Percentiles rank a stretch among this genome's conserved stretches.
phyloP scores from a whole-genome alignment of 2,329 filamentous ascomycete species.

The Neofusicoccum laricinum region DNA sequence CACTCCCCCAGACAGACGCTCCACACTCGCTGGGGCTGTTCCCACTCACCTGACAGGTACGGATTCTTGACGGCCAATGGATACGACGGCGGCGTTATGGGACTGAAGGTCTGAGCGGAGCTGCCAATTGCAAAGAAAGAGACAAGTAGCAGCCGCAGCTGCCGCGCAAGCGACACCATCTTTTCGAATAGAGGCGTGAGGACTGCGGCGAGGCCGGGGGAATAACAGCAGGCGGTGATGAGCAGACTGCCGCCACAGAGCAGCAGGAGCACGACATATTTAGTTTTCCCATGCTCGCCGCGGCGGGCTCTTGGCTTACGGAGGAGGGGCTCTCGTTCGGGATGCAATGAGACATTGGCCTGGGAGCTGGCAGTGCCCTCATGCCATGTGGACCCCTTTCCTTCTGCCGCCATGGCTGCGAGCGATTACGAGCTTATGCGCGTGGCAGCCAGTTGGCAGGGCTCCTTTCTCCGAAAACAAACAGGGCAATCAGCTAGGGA shows the following conservation, averaged over 20 bases:
- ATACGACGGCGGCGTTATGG: conserved; percentile 41
- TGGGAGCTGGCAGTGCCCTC: background rate
- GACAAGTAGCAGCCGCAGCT: background rate
- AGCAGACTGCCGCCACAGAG: conserved; percentile 8
- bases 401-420: conserved; percentile 13
- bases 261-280: conserved; percentile 15
- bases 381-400: conserved; percentile 15
- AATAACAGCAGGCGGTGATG: conserved; percentile 8
- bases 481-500: background rate
- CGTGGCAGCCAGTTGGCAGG: conserved; percentile 14
- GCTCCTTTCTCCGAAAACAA: conserved; percentile 7
- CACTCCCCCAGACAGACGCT: background rate
- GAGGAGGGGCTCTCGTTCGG: conserved; percentile 14
- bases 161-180: conserved; percentile 4
- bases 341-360: conserved; percentile 9
- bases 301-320: background rate
- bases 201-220: conserved; percentile 1
- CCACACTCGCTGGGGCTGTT: background rate
- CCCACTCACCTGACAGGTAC: conserved; percentile 35
- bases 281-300: conserved; percentile 1
- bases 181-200: conserved; percentile 3
- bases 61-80: conserved; percentile 44
- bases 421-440: conserved; percentile 17
- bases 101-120: conserved; percentile 21
- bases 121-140: conserved; percentile 4